A percentile compares a stretch with the other conserved stretches of the same genome.
These are phyloP conservation scores for Aphanocladium album DNA, from an alignment of 2,329 filamentous ascomycete species.

Conservation along the genomic window DNA sequence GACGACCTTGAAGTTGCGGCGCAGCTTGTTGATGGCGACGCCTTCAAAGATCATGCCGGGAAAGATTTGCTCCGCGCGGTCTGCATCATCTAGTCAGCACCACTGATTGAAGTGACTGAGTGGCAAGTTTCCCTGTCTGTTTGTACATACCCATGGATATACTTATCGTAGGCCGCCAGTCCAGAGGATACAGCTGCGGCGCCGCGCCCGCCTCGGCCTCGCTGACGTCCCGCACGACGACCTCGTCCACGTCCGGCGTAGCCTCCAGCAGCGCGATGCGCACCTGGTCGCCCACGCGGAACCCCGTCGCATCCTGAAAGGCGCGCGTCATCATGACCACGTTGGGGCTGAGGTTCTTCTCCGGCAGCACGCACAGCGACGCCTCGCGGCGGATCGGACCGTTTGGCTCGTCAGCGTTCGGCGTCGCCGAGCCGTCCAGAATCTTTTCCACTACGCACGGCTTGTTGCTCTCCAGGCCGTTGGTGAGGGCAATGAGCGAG, in stretches of 20 bases:
- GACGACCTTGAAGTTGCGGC: constrained; percentile 46
- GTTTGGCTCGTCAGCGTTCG: neutral
- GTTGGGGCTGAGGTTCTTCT: constrained; percentile 60
- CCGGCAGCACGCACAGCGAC: constrained; percentile 45
- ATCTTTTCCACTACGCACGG: constrained; percentile 37
- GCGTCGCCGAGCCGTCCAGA: constrained; percentile 15
- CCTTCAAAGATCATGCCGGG: constrained; percentile 68
- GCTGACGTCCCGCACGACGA: constrained; percentile 58
- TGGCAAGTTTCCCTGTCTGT: neutral
- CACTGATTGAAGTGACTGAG: too few species aligned
- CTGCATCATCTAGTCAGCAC: too few species aligned
- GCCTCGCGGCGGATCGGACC: constrained; percentile 35
- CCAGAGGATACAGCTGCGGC: constrained; percentile 22
- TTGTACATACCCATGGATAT: constrained; percentile 28
- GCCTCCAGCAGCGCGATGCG: constrained; percentile 53
- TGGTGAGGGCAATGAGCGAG: constrained; percentile 39
- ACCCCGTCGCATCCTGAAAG: constrained; percentile 65
- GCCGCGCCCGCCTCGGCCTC: constrained; percentile 26
- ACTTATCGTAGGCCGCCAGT: constrained; percentile 34
- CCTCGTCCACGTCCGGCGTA: constrained; percentile 49
- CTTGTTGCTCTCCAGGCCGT: constrained; percentile 37
- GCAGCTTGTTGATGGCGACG: constrained; percentile 30
- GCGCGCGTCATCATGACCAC: constrained; percentile 68
- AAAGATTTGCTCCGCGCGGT: constrained; percentile 62
- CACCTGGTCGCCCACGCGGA: constrained; percentile 65